Evolutionary conservation across 768 basidiomycete species (phyloP).

Genomic region (Candolleomyces aberdarensis): DNA sequence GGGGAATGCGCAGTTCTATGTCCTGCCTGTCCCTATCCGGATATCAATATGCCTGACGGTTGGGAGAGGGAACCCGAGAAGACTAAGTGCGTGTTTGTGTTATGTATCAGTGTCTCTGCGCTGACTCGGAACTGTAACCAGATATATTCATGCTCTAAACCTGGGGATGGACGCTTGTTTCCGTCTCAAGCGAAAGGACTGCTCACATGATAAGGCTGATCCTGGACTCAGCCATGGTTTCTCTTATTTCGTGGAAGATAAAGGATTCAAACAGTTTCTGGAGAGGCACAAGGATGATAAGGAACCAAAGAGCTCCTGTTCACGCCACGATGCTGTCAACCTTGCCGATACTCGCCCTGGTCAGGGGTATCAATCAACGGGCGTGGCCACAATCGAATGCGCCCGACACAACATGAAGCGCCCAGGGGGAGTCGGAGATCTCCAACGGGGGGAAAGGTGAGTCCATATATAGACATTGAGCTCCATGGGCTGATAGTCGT

Average conservation of each 20-base stretch:
- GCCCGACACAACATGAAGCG: neutral
- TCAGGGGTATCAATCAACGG: neutral
- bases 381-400: neutral
- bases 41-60: neutral
- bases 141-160: neutral
- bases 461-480: neutral
- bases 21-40: neutral
- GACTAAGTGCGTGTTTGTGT: neutral
- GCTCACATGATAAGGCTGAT: too few species aligned
- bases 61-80: neutral
- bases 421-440: neutral
- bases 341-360: neutral
- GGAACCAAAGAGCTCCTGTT: neutral
- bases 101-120: neutral
- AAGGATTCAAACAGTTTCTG: neutral
- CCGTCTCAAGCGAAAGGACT: neutral
- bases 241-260: neutral
- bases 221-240: neutral
- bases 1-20: too few species aligned
- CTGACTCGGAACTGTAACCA: neutral
- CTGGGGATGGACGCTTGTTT: neutral
- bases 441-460: neutral
- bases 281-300: too few species aligned
- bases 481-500: neutral
- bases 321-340: neutral